These are phyloP conservation scores for Neurospora sp. DNA, from an alignment of 495 filamentous ascomycete species.

Conservation along the genomic window DNA sequence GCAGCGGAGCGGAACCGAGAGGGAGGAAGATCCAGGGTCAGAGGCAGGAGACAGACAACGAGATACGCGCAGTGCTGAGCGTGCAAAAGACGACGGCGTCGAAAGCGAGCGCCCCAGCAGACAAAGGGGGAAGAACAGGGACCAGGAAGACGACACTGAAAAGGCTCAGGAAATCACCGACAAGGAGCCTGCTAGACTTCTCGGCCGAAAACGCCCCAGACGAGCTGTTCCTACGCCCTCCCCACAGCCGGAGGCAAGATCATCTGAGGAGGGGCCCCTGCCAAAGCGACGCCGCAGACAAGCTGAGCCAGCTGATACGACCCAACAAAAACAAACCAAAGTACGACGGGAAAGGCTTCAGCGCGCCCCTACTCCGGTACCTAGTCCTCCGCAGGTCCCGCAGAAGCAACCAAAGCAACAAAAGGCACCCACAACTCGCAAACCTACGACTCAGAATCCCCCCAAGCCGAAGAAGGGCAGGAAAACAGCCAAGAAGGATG, in stretches of 20 bases:
- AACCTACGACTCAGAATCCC: slow-evolving; percentile 8
- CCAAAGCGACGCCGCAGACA: slow-evolving; percentile 27
- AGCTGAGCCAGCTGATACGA: slow-evolving; percentile 19
- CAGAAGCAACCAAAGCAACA: neutral
- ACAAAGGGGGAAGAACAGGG: slow-evolving; percentile 16
- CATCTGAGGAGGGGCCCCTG: slow-evolving; percentile 14
- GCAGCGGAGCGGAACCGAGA: neutral
- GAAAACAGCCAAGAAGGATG: slow-evolving; percentile 1
- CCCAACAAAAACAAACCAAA: slow-evolving; percentile 27
- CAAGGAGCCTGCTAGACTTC: slow-evolving; percentile 23
- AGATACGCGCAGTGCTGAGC: slow-evolving; percentile 9
- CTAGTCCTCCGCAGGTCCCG: neutral
- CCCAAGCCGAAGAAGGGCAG: slow-evolving; percentile 6
- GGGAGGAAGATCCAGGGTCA: slow-evolving; percentile 1
- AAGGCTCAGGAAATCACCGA: slow-evolving; percentile 23
- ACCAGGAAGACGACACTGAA: slow-evolving; percentile 11
- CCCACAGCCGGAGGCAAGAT: slow-evolving; percentile 18
- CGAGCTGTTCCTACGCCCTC: slow-evolving; percentile 20
- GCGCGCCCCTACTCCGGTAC: neutral
- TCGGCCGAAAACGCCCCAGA: slow-evolving; percentile 29
- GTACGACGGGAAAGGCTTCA: neutral
- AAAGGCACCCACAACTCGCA: slow-evolving; percentile 13
- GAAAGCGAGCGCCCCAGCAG: slow-evolving; percentile 8
- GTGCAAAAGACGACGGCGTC: slow-evolving; percentile 7
- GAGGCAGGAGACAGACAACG: slow-evolving; percentile 12